phyloP scores from a whole-genome alignment of 257 asterid genomes.

The Anisodus tanguticus region DNA sequence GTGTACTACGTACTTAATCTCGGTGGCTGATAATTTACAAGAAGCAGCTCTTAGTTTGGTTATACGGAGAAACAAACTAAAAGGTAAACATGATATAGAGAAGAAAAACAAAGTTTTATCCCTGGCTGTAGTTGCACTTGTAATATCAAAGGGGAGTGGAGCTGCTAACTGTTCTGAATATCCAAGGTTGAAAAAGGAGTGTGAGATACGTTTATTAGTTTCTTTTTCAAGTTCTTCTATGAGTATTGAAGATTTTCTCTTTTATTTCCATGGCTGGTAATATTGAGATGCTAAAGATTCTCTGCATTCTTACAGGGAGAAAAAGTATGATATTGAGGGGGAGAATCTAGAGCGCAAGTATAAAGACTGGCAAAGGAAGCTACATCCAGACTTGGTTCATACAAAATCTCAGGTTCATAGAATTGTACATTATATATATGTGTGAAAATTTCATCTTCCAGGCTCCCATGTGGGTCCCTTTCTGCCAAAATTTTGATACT shows the following conservation, averaged over 20 bases:
- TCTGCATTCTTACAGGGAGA: constrained; percentile 52
- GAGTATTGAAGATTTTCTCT: neutral
- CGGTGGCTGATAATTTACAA: neutral
- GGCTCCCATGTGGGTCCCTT: neutral
- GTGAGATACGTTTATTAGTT: neutral
- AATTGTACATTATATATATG: neutral
- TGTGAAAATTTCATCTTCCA: neutral
- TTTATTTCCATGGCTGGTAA: constrained; percentile 1
- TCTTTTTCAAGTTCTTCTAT: neutral
- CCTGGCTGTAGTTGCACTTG: neutral
- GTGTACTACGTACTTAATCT: neutral
- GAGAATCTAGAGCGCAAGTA: constrained; percentile 73
- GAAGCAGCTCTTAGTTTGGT: neutral
- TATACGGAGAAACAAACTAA: neutral
- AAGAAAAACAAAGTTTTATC: neutral
- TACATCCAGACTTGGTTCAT: constrained; percentile 97
- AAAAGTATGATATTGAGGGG: constrained; percentile 57
- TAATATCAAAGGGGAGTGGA: neutral
- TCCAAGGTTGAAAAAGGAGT: neutral
- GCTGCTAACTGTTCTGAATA: neutral
- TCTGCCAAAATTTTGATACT: neutral
- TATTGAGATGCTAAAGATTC: constrained; percentile 26
- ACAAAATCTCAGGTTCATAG: constrained; percentile 73
- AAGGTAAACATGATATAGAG: neutral
- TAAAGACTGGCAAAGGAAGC: constrained; percentile 96